Evolutionary conservation across 768 basidiomycete species (phyloP).

Genomic region (Pleurotus tuoliensis): DNA sequence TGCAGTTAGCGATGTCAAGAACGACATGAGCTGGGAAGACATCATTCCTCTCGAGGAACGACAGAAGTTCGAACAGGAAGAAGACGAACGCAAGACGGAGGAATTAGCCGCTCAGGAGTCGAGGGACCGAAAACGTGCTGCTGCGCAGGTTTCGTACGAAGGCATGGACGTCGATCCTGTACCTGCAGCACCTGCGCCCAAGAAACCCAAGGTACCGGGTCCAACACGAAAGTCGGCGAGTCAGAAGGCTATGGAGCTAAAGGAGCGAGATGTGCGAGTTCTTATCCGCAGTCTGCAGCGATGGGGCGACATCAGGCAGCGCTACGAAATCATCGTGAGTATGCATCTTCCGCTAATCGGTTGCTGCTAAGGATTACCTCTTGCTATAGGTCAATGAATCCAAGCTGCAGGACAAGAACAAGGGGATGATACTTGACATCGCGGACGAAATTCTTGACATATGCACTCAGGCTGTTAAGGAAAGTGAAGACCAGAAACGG

Average conservation of each 20-base stretch:
- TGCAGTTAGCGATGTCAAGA: conserved; percentile 95
- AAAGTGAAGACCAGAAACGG: conserved; percentile 80
- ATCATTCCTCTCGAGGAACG: conserved; percentile 95
- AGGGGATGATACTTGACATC: conserved; percentile 84
- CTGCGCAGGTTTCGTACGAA: conserved; percentile 85
- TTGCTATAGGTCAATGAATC: conserved; percentile 74
- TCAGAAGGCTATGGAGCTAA: conserved; percentile 94
- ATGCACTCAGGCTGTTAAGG: conserved; percentile 79
- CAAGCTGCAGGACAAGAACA: conserved; percentile 92
- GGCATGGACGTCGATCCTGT: conserved; percentile 90
- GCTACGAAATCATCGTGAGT: conserved; percentile 92
- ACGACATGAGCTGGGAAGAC: conserved; percentile 98
- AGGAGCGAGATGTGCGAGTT: conserved; percentile 95
- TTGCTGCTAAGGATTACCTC: conserved; percentile 2
- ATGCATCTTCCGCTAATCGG: conserved; percentile 5
- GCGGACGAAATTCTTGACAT: conserved; percentile 90
- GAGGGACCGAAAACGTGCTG: conserved; percentile 76
- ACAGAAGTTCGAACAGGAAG: conserved; percentile 77
- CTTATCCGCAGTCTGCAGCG: conserved; percentile 92
- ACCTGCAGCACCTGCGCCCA: conserved; percentile 52
- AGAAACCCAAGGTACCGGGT: conserved; percentile 71
- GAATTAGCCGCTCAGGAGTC: conserved; percentile 66
- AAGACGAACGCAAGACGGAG: conserved; percentile 69
- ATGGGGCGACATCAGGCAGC: conserved; percentile 95
- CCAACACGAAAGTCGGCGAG: conserved; percentile 85